These are phyloP conservation scores for Trichosporon inkin DNA, from an alignment of 1,284 basidiomycete species.

Conservation along the genomic window DNA sequence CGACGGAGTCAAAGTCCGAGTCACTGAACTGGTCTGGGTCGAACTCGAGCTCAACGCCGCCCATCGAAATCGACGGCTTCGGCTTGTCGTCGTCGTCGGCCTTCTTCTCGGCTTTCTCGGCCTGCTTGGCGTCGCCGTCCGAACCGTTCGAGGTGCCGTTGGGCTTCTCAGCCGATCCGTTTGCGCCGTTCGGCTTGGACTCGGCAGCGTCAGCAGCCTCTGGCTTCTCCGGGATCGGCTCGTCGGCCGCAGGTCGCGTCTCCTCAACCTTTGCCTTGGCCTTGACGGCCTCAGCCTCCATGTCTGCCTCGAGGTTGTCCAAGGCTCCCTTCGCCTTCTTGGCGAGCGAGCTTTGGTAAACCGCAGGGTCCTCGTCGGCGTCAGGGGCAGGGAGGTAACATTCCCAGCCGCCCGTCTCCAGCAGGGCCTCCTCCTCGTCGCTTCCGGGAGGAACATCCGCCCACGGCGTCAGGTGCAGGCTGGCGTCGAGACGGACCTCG, in stretches of 20 bases:
- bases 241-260: constrained; percentile 17
- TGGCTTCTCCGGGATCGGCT: constrained; percentile 1
- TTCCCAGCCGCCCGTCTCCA: constrained; percentile 90
- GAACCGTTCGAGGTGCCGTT: constrained; percentile 11
- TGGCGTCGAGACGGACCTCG: constrained; percentile 78
- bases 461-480: constrained; percentile 83
- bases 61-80: constrained; percentile 29
- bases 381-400: constrained; percentile 93
- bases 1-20: constrained; percentile 50
- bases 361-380: constrained; percentile 88
- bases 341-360: constrained; percentile 66
- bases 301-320: constrained; percentile 21
- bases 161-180: constrained; percentile 11
- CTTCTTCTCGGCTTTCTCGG: not conserved
- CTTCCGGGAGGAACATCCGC: constrained; percentile 49
- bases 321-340: constrained; percentile 37
- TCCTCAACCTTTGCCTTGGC: constrained; percentile 37
- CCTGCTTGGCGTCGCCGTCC: constrained; percentile 1
- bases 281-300: constrained; percentile 28
- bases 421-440: constrained; percentile 50
- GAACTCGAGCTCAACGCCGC: constrained; percentile 48
- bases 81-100: constrained; percentile 11
- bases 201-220: constrained; percentile 32
- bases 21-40: constrained; percentile 50
- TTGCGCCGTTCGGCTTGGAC: constrained; percentile 28